Base-by-base conservation (phyloP, 208 protist genomes). In the Strigomonas culicis region DNA sequence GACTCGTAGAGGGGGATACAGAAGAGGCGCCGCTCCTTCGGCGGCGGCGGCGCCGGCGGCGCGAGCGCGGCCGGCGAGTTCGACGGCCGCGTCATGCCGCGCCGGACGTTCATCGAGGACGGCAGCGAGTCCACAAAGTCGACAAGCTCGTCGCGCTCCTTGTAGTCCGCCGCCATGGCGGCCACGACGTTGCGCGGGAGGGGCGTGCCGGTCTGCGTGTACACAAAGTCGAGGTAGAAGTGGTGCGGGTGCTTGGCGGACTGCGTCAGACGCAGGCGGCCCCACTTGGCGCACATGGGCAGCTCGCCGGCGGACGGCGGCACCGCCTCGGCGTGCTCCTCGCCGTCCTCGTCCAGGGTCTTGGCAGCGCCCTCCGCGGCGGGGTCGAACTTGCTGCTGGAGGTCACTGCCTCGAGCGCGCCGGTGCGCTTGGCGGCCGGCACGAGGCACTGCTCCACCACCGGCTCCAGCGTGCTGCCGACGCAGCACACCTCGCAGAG, bases 1-100 rank as follows among this genome's bases (percentile, higher is more conserved):
- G 84, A 72, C 64, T 90, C 87, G 22, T 69, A 52, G 27, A 93
- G 63, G 32, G 87, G 87, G 53, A 93, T 89, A n/a, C 83, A 66
- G 25, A 93, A 85, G 25, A 93, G 68, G 27, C 84, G 78, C 30
- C 78, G 74, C 55, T 90, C 84, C 56, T 72, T 73, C 31, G 65
- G 63, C 46, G 64, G 30, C 39, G 55, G 34, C 28, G 46, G 13
- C 50, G 47, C 52, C 56, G 44, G 51, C 46, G 51, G 53, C 17
- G n/a, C 30, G 19, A 41, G 41, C 15, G 51, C 25, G 47, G 28
- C 8, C 0, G 32, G 61, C 46, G 43, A 31, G 25, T 68, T 24
- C 22, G 52, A 17, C 7, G 60, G 44, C 24, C 57, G 49, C 32
- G 70, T 65, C 7, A 65, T 63, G 55, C 72, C 67, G 28, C 73